Evolutionary conservation across 2,329 filamentous ascomycete genomes (phyloP).

Genomic region (Ophiostoma ips): DNA sequence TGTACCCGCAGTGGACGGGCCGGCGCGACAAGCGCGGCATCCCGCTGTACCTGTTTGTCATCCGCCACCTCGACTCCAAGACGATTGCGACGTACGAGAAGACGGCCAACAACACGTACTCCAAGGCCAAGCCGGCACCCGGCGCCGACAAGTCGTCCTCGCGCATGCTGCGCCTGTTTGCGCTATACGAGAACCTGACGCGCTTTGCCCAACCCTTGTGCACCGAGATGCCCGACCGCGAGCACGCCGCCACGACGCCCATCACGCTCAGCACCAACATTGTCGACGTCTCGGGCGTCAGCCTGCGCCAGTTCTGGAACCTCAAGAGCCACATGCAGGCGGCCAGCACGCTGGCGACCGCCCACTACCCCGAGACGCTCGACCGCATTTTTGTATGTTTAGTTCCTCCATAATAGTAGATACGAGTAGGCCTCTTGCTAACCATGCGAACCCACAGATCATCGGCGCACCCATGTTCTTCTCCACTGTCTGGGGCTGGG

Average conservation of each 20-base stretch:
- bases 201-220: constrained; percentile 77
- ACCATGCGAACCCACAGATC: constrained; percentile 24
- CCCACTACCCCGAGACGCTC: constrained; percentile 88
- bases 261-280: constrained; percentile 91
- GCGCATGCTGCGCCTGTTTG: constrained; percentile 75
- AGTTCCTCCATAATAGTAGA: too few relatives aligned
- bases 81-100: constrained; percentile 69
- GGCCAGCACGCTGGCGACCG: constrained; percentile 74
- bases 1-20: constrained; percentile 95
- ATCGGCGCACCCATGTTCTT: constrained; percentile 87
- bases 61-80: constrained; percentile 70
- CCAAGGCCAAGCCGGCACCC: constrained; percentile 39
- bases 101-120: constrained; percentile 40
- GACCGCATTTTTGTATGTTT: constrained; percentile 51
- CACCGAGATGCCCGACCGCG: constrained; percentile 58
- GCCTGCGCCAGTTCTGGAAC: constrained; percentile 91
- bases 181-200: constrained; percentile 84
- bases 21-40: constrained; percentile 75
- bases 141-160: constrained; percentile 50
- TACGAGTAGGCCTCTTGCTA: too few relatives aligned
- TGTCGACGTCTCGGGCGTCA: constrained; percentile 79
- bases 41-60: constrained; percentile 82
- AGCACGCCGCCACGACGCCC: constrained; percentile 57
- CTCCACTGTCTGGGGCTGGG: constrained; percentile 85
- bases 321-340: constrained; percentile 88